These are phyloP conservation scores for Akanthomyces dipterigenus DNA, from an alignment of 2,329 filamentous ascomycete species.

Conservation along the genomic window DNA sequence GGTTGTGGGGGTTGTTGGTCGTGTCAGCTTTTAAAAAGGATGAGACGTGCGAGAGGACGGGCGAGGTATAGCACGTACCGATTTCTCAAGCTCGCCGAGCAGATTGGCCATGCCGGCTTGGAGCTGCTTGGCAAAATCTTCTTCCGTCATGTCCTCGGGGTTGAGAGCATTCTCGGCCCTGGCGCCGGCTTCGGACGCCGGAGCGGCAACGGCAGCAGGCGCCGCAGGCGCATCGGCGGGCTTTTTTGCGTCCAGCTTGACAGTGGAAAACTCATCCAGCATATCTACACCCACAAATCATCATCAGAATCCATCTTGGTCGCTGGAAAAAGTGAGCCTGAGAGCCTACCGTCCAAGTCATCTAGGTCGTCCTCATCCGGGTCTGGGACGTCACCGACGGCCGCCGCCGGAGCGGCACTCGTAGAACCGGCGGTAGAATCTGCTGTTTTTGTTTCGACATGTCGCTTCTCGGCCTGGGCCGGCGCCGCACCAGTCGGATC, in stretches of 20 bases:
- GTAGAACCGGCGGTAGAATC: slow-evolving; percentile 10
- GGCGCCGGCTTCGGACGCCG: slow-evolving; percentile 13
- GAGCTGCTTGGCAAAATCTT: slow-evolving; percentile 78
- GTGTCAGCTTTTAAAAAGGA: not conserved
- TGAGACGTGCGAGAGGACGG: not conserved
- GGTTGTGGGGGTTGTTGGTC: not conserved
- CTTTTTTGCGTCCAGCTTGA: slow-evolving; percentile 38
- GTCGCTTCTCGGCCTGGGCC: slow-evolving; percentile 19
- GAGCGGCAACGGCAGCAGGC: slow-evolving; percentile 14
- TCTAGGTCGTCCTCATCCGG: slow-evolving; percentile 90
- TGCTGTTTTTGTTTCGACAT: slow-evolving; percentile 17
- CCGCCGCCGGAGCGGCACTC: slow-evolving; percentile 16
- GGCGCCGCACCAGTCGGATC: slow-evolving; percentile 15
- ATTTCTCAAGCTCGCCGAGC: slow-evolving; percentile 62
- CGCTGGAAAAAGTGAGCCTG: not conserved
- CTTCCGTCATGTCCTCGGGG: slow-evolving; percentile 51
- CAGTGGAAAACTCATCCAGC: slow-evolving; percentile 79
- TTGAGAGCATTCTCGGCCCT: slow-evolving; percentile 14
- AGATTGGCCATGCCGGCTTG: slow-evolving; percentile 84
- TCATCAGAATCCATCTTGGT: not conserved
- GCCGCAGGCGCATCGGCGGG: slow-evolving; percentile 19
- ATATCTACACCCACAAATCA: slow-evolving; percentile 56
- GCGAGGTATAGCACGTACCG: slow-evolving; percentile 30
- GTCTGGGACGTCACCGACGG: slow-evolving; percentile 61
- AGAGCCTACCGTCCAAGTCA: slow-evolving; percentile 73